Evolutionary conservation across 1,139 yeast genomes (phyloP).

Genomic region (Kodamaea sp.): DNA sequence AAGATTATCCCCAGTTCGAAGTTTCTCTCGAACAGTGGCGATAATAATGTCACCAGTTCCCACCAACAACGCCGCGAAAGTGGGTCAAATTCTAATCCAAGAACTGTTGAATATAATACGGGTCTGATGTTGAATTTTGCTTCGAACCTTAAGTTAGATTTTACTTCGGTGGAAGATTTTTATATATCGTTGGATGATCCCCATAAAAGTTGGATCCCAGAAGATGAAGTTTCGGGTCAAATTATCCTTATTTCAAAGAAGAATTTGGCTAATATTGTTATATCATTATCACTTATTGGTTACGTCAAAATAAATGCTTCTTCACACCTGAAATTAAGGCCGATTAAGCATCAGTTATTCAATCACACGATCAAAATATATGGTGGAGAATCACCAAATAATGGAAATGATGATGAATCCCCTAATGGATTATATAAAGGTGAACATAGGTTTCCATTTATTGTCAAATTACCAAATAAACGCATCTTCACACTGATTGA

Average conservation of each 20-base stretch:
- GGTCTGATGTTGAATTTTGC: slow-evolving; percentile 2
- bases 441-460: slow-evolving; percentile 83
- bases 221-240: slow-evolving; percentile 66
- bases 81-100: too few species aligned
- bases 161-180: slow-evolving; percentile 55
- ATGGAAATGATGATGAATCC: slow-evolving; percentile 15
- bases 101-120: neutral
- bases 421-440: slow-evolving; percentile 63
- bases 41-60: neutral
- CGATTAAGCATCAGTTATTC: slow-evolving; percentile 52
- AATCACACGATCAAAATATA: slow-evolving; percentile 66
- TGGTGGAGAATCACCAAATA: slow-evolving; percentile 34
- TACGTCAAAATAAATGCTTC: slow-evolving; percentile 52
- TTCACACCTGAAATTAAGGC: slow-evolving; percentile 49
- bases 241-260: slow-evolving; percentile 53
- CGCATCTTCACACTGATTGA: slow-evolving; percentile 72
- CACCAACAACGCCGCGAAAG: too few species aligned
- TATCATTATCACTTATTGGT: slow-evolving; percentile 54
- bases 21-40: slow-evolving; percentile 4
- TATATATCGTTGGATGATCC: slow-evolving; percentile 70
- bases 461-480: slow-evolving; percentile 69
- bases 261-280: slow-evolving; percentile 51
- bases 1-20: slow-evolving; percentile 33
- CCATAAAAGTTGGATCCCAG: slow-evolving; percentile 64
- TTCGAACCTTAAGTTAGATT: slow-evolving; percentile 35